Evolutionary conservation across 2,329 filamentous ascomycete genomes (phyloP).

Genomic region (Fusarium armeniacum): DNA sequence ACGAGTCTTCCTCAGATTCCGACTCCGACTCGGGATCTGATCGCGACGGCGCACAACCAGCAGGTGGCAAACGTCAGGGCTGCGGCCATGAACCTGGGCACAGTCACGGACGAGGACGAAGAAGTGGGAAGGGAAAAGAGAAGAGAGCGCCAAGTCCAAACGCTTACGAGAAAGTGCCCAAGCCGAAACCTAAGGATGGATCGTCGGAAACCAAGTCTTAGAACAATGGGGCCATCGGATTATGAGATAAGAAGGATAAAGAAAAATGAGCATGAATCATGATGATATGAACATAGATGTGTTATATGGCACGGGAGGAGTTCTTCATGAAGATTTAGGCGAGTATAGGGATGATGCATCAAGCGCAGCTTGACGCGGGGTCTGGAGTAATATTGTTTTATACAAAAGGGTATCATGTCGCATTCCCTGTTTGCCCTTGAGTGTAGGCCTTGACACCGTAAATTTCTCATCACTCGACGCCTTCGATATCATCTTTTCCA

Average conservation of each 20-base stretch:
- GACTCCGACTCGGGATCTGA: constrained; percentile 60
- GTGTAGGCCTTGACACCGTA: not conserved
- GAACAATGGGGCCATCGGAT: constrained; percentile 7
- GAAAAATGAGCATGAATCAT: constrained; percentile 20
- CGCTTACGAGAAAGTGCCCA: constrained; percentile 82
- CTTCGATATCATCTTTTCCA: constrained; percentile 57
- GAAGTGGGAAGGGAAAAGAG: constrained; percentile 53
- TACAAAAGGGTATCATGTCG: constrained; percentile 40
- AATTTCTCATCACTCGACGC: constrained; percentile 28
- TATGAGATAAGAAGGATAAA: constrained; percentile 4
- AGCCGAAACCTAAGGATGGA: constrained; percentile 57
- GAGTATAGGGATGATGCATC: constrained; percentile 17
- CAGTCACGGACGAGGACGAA: constrained; percentile 47
- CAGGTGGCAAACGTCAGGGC: constrained; percentile 57
- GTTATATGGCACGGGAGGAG: not conserved
- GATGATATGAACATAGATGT: constrained; percentile 34
- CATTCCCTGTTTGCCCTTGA: not conserved
- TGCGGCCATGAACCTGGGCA: constrained; percentile 59
- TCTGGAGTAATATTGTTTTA: constrained; percentile 12
- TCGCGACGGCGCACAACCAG: constrained; percentile 47
- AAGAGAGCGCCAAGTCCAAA: constrained; percentile 77
- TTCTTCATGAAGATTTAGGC: constrained; percentile 7
- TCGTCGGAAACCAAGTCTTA: constrained; percentile 44
- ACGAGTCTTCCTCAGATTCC: constrained; percentile 72
- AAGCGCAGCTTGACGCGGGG: not conserved